Evolutionary conservation across 2,329 filamentous ascomycete genomes (phyloP), one percentile per base, ranked within the genome.

Genomic region (Xylaria sp.): DNA sequence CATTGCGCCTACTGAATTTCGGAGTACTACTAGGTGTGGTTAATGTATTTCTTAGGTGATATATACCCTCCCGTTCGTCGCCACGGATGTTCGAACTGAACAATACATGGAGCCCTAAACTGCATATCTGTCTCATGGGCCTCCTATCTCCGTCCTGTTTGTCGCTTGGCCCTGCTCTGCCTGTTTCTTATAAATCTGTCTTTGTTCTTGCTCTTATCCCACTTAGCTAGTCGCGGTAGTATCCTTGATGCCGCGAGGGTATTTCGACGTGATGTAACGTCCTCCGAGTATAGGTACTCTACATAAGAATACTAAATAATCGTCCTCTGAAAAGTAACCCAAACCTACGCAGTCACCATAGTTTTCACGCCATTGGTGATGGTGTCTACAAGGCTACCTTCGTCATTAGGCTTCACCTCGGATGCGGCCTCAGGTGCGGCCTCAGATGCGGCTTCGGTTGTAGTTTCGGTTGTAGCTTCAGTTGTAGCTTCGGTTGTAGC

Each of bases 281-380:
- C 31, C 19, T 44, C 25, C 31, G 2, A 56, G 10, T 13, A 51
- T 23, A n/a, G 8, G 6, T 15, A 25, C 11, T 40, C 49, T 44
- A 46, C 25, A 27, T 29, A 33, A n/a, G n/a, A n/a, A 52, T 31
- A 38, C 2, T 9, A 46, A 35, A 49, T 23, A 35, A 49, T 49
- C n/a, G 5, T 19, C 23, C 38, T 5, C 37, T 7, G 7, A 48
- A 40, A 15, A 29, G 6, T 13, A 13, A 5, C 8, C n/a, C 56
- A 25, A 33, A 25, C 19, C 19, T 56, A 66, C 19, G 52, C 58
- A 23, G 58, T 44, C 11, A 56, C 60, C 58, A 69, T 58, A 19
- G 65, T 57, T 63, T 71, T 68, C 9, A 67, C 63, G 1, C 67
- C 68, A 35, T 71, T 66, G n/a, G 68, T 66, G 37, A 71, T 60